A percentile compares a stretch with the other conserved stretches of the same genome.
These are phyloP conservation scores for Mycosarcoma mackinlayi DNA, from an alignment of 1,284 basidiomycete genomes.

Conservation along the genomic window DNA sequence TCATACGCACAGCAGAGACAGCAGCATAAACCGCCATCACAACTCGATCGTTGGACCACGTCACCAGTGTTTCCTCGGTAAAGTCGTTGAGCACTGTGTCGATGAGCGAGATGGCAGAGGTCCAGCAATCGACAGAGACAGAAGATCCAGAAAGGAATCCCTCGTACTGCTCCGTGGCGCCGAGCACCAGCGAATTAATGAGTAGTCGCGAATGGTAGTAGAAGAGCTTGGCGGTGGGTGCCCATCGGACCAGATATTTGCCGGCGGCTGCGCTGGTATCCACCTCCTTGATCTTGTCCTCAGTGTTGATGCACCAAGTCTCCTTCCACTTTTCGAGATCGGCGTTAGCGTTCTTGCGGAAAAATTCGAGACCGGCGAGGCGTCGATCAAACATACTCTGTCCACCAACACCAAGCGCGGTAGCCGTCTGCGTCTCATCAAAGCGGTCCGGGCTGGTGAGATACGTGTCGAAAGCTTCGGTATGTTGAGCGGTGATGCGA, in stretches of 20 bases:
- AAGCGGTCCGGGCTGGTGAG: constrained; percentile 44
- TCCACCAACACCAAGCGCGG: constrained; percentile 41
- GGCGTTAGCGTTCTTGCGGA: constrained; percentile 51
- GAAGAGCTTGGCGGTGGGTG: constrained; percentile 50
- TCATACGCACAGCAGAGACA: constrained; percentile 55
- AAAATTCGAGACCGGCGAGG: constrained; percentile 50
- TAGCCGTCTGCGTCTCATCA: constrained; percentile 46
- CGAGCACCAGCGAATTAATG: constrained; percentile 57
- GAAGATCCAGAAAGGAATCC: constrained; percentile 36
- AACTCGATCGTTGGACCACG: constrained; percentile 55
- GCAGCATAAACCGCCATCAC: constrained; percentile 61
- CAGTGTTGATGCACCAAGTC: constrained; percentile 57
- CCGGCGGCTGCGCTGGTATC: constrained; percentile 49
- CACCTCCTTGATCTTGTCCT: constrained; percentile 52
- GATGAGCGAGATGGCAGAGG: constrained; percentile 50
- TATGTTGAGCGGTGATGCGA: constrained; percentile 50
- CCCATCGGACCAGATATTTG: constrained; percentile 58
- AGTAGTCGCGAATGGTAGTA: constrained; percentile 57
- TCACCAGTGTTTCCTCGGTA: constrained; percentile 44
- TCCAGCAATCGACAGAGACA: constrained; percentile 57
- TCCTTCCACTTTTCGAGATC: constrained; percentile 61
- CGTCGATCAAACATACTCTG: constrained; percentile 48
- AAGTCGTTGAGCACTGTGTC: constrained; percentile 55
- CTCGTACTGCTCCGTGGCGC: constrained; percentile 51
- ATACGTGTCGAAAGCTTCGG: constrained; percentile 49